Base-by-base conservation (phyloP, 2,329 filamentous ascomycete species). In the Penicillium sp. region DNA sequence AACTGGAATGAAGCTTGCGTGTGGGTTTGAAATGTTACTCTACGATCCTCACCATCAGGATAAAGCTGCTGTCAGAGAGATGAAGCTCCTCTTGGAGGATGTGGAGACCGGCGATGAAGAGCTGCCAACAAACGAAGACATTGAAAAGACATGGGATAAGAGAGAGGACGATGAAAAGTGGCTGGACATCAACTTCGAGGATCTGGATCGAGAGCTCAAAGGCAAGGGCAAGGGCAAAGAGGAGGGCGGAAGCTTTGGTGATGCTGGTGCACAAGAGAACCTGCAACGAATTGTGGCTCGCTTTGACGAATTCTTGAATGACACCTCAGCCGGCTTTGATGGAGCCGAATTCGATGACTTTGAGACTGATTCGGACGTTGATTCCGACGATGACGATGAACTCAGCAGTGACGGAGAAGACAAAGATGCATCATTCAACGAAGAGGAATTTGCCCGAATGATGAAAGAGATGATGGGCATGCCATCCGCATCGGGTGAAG, bases 391-490 rank as follows among this genome's bases (percentile, higher is more conserved):
- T 3, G 80, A 81, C 1, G 82, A 82, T 8, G 81, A 82, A 16
- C 70, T 83, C 0, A 82, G 82, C 49, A 85, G 82, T 57, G 85
- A 87, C 22, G 84, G 84, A 21, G 89, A 91, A 67, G 89, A 92
- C 61, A 88, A 88, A 64, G 88, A 89, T 46, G 85, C 90, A 6
- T 89, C 87, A 55, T 93, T 96, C 64, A 87, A 96, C 62, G 93
- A 98, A 72, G 85, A 87, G 35, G 89, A 93, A 53, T 96, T 97
- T 65, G 83, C 89, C 9, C 84, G 80, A 52, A 91, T 96, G 83
- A 96, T 99, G 91, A 86, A 87, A 58, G 90, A 96, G 69, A 93
- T 96, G 87, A 93, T 95, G 88, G 90, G 90, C 0, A 80, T 87
- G 72, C 81, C 84, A 13, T 42, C 39, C 3, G 73, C 74, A n/a